Evolutionary conservation across 1,139 yeast genomes (phyloP).

Genomic region (Geotrichum siamense): DNA sequence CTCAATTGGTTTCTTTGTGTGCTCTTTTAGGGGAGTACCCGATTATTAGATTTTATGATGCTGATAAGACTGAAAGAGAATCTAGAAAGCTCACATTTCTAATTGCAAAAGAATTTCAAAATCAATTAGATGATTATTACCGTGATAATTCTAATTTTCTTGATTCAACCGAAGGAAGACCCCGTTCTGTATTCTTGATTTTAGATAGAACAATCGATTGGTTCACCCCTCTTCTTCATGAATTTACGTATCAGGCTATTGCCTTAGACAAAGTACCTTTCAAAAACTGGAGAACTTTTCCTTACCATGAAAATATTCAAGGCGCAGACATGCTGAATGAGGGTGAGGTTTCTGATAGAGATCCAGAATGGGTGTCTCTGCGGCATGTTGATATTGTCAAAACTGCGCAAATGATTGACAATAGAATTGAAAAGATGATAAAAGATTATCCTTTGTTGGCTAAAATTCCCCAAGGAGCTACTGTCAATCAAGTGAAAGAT

Average conservation of each 20-base stretch:
- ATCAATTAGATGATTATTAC: constrained; percentile 66
- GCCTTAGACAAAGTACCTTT: constrained; percentile 62
- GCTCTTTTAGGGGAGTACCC: constrained; percentile 85
- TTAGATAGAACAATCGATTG: constrained; percentile 80
- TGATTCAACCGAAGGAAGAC: constrained; percentile 39
- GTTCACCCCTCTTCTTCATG: constrained; percentile 80
- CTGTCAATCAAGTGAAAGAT: constrained; percentile 36
- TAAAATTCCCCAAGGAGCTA: constrained; percentile 29
- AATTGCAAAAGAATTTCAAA: constrained; percentile 68
- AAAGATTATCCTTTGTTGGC: constrained; percentile 57
- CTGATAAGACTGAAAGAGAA: constrained; percentile 40
- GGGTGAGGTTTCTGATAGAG: constrained; percentile 51
- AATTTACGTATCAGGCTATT: constrained; percentile 91
- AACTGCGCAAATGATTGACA: constrained; percentile 57
- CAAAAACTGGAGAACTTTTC: constrained; percentile 44
- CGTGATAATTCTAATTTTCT: constrained; percentile 59
- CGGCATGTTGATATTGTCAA: constrained; percentile 75
- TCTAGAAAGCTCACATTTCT: constrained; percentile 64
- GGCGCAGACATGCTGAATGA: constrained; percentile 43
- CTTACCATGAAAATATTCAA: constrained; percentile 54
- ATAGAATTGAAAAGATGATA: constrained; percentile 58
- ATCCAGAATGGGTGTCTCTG: constrained; percentile 66
- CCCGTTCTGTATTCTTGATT: constrained; percentile 67
- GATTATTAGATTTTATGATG: constrained; percentile 52
- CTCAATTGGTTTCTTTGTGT: constrained; percentile 60